These are phyloP conservation scores for Cryptosporidium ubiquitum DNA, from an alignment of 169 alveolate species.

Conservation along the genomic window DNA sequence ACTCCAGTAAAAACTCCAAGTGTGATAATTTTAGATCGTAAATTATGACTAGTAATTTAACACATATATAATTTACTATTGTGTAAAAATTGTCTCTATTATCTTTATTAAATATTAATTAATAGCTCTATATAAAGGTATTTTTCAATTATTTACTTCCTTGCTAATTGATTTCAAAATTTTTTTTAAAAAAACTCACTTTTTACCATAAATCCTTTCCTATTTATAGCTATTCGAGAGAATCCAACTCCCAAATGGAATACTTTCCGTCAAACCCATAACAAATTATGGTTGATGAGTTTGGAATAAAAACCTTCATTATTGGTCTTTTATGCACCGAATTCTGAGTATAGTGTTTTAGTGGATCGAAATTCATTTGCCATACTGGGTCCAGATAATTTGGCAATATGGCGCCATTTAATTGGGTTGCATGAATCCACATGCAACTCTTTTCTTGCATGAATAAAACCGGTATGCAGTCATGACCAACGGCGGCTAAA, in stretches of 20 bases:
- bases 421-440: slow-evolving; percentile 25
- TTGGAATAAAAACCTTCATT: slow-evolving; percentile 8
- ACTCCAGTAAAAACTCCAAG: slow-evolving; percentile 69
- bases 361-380: slow-evolving; percentile 50
- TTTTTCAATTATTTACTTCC: background rate
- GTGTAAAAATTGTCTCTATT: too few species aligned
- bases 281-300: slow-evolving; percentile 8
- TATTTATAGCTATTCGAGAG: background rate
- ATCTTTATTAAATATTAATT: background rate
- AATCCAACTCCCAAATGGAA: slow-evolving; percentile 38
- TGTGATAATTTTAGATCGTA: slow-evolving; percentile 62
- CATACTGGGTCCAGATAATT: slow-evolving; percentile 31
- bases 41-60: background rate
- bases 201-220: background rate
- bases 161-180: background rate
- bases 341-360: slow-evolving; percentile 36
- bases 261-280: slow-evolving; percentile 48
- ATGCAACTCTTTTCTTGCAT: background rate
- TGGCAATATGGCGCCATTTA: slow-evolving; percentile 35
- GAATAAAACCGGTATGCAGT: slow-evolving; percentile 58
- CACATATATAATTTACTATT: too few species aligned
- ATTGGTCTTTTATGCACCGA: slow-evolving; percentile 55
- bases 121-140: background rate
- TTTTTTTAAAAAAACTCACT: background rate
- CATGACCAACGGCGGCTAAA: slow-evolving; percentile 58